Base-by-base conservation (phyloP, 345 rosid genomes). In the Pistacia integerrima region DNA sequence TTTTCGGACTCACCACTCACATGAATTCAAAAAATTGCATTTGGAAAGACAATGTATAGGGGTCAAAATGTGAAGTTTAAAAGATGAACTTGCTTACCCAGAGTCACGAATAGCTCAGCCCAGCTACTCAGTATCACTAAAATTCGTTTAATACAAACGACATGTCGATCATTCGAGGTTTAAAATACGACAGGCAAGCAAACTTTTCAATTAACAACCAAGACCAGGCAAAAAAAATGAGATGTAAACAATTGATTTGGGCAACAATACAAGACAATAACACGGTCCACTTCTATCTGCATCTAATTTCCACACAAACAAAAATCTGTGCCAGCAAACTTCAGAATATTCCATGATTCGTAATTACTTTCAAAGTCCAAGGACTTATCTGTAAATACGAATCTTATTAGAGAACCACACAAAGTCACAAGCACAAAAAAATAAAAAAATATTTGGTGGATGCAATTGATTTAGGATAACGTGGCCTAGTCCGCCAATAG, bases 381-480 rank as follows among this genome's bases (percentile, higher is more conserved):
- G 84, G 76, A 28, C 74, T 0, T 20, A 52, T 2, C 10, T 33
- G 84, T 72, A 36, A 59, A 14, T 64, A 11, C 2, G 1, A 56
- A 0, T 20, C 7, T 11, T 44, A 0, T 46, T 51, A 2, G 41
- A 28, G n/a, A 9, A 10, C 25, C 22, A 16, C 72, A 8, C 3
- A 8, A 33, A 33, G 55, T 62, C 78, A 76, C 79, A 78, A 72
- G 71, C 69, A 55, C 22, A 54, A 62, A 58, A 49, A 41, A 41
- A 41, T 30, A 57, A 4, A 54, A 52, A 35, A 59, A 67, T 72
- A 88, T 87, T 74, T 90, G 88, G 97, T 89, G 97, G 90, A 80
- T 77, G 88, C 83, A 68, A 80, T 85, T 86, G 84, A 77, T 16
- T 86, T 69, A 77, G 89, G 98, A 94, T 92, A 91, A 86, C 93